These are phyloP conservation scores for Populus deltoides DNA, from an alignment of 345 rosid genomes.

Conservation along the genomic window DNA sequence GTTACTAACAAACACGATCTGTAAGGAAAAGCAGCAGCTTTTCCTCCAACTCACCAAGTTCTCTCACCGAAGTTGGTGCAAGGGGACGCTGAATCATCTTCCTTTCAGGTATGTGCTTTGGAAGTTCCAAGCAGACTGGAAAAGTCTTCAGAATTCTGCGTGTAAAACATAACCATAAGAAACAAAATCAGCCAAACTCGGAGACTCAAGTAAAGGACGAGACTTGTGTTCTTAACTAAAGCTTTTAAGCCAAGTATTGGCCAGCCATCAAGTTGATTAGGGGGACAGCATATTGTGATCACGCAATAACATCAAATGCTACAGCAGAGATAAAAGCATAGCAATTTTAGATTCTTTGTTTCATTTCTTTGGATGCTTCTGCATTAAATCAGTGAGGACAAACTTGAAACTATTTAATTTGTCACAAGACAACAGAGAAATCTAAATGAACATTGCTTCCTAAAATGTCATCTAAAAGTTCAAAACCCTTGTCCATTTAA, in stretches of 20 bases:
- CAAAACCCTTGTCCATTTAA: not conserved
- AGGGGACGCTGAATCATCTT: not conserved
- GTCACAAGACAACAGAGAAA: conserved; percentile 1
- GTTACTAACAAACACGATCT: not conserved
- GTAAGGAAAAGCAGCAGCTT: not conserved
- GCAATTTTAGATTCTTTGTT: not conserved
- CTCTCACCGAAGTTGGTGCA: not conserved
- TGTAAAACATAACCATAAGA: not conserved
- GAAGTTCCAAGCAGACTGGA: not conserved
- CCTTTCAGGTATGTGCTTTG: not conserved
- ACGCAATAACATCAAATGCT: not conserved
- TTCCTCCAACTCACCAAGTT: not conserved
- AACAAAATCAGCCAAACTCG: not conserved
- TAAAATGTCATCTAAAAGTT: not conserved
- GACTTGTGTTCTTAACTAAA: not conserved
- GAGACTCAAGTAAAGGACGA: not conserved
- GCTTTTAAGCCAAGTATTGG: not conserved
- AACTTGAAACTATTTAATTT: not conserved
- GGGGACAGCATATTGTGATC: not conserved
- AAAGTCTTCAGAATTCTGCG: not conserved
- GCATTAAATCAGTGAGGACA: not conserved
- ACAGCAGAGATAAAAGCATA: not conserved
- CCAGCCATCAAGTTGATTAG: not conserved
- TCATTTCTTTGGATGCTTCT: not conserved
- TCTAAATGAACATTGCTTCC: not conserved